A percentile compares a stretch with the other conserved stretches of the same genome.
These are phyloP conservation scores for Boletellus sp. DNA, from an alignment of 768 basidiomycete genomes.

Conservation along the genomic window DNA sequence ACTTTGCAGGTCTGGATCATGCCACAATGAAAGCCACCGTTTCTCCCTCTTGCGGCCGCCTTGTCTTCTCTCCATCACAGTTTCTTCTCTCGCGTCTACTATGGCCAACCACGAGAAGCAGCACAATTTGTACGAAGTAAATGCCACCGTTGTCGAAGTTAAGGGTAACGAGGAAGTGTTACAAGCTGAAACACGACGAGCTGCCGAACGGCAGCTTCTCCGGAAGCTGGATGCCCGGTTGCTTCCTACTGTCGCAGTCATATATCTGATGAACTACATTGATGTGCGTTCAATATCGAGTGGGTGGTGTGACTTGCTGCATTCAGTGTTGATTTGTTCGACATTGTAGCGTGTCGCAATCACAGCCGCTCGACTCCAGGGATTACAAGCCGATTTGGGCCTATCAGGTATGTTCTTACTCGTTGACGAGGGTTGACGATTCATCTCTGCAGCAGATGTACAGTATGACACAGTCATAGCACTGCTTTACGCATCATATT, in stretches of 20 bases:
- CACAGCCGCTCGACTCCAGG: conserved; percentile 48
- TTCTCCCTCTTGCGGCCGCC: too few species aligned
- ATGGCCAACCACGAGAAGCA: conserved; percentile 17
- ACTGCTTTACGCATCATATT: conserved; percentile 56
- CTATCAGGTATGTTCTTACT: conserved; percentile 35
- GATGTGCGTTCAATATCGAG: too few species aligned
- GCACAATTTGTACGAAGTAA: conserved; percentile 4
- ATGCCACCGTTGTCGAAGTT: neutral
- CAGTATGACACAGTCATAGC: conserved; percentile 55
- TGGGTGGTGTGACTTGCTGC: too few species aligned
- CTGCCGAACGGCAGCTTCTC: conserved; percentile 36
- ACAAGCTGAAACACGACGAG: conserved; percentile 3
- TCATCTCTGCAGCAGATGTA: conserved; percentile 35
- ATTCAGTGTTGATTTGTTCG: conserved; percentile 8
- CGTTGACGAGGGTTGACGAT: neutral
- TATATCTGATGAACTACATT: conserved; percentile 67
- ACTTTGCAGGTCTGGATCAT: neutral
- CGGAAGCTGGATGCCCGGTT: conserved; percentile 54
- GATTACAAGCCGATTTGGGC: conserved; percentile 46
- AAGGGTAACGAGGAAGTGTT: neutral
- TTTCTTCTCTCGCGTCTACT: neutral
- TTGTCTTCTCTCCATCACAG: too few species aligned
- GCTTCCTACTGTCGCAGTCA: conserved; percentile 53
- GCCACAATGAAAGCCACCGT: neutral
- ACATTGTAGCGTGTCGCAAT: conserved; percentile 33